These are phyloP conservation scores for Trametopsis cervina DNA, from an alignment of 768 basidiomycete genomes.

Conservation along the genomic window DNA sequence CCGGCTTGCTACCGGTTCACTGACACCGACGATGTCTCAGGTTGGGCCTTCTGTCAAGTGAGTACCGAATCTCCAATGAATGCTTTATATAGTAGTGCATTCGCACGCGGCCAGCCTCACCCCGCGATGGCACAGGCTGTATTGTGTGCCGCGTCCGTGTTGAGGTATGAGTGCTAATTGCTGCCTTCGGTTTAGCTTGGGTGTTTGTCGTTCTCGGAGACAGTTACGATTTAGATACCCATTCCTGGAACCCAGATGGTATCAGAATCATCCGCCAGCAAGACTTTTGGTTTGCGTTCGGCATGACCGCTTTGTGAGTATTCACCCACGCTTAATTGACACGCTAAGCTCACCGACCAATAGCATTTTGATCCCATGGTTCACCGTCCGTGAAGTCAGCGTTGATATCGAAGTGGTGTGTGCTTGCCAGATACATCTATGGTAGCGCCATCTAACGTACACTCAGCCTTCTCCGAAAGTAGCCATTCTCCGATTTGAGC, in stretches of 20 bases:
- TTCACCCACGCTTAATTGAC: background rate
- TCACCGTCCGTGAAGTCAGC: slow-evolving; percentile 31
- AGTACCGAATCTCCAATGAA: slow-evolving; percentile 14
- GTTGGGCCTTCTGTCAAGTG: slow-evolving; percentile 25
- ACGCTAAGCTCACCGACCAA: background rate
- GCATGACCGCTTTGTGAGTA: slow-evolving; percentile 34
- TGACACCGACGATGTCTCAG: slow-evolving; percentile 19
- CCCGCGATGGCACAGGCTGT: slow-evolving; percentile 2
- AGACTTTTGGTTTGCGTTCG: slow-evolving; percentile 36
- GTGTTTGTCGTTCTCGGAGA: slow-evolving; percentile 36
- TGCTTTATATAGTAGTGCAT: slow-evolving; percentile 1
- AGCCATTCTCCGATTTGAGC: slow-evolving; percentile 33
- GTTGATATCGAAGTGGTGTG: slow-evolving; percentile 37
- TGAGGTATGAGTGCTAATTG: slow-evolving; percentile 1
- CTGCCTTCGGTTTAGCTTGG: slow-evolving; percentile 24
- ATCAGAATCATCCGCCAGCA: slow-evolving; percentile 30
- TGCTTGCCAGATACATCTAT: slow-evolving; percentile 3
- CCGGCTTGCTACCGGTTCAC: slow-evolving; percentile 9
- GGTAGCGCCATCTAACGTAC: background rate
- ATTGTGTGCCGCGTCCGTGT: background rate
- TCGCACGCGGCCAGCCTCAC: too few species aligned
- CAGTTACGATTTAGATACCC: slow-evolving; percentile 29
- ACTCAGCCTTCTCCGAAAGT: slow-evolving; percentile 36
- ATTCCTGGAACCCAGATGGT: slow-evolving; percentile 28
- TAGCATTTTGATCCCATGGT: slow-evolving; percentile 34